Percentiles rank a stretch among this genome's conserved stretches.
Conservation (phyloP, 2,329 filamentous ascomycete genomes). For the Paramyrothecium roridum region DNA sequence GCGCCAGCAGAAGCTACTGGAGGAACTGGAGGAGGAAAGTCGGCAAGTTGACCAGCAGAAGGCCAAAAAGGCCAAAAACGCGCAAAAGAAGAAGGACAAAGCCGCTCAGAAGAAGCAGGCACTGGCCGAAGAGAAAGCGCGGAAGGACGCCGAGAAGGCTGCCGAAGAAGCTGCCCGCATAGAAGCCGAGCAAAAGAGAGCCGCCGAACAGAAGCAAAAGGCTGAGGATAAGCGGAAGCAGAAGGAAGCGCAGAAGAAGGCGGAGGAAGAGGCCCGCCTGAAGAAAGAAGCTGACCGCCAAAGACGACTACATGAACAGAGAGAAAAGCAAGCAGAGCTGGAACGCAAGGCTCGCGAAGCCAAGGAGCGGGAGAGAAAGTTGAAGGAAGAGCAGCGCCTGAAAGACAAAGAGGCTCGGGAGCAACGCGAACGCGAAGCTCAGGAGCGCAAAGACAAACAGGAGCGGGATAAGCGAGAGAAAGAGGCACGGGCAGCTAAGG, state of each 20-base stretch:
- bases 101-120: slow-evolving; percentile 84
- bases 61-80: slow-evolving; percentile 90
- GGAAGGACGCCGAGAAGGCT: slow-evolving; percentile 82
- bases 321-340: slow-evolving; percentile 78
- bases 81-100: slow-evolving; percentile 94
- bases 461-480: slow-evolving; percentile 61
- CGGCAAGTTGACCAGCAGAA: slow-evolving; percentile 74
- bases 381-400: slow-evolving; percentile 77
- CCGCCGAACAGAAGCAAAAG: slow-evolving; percentile 76
- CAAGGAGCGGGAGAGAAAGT: slow-evolving; percentile 73
- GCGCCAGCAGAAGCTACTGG: slow-evolving; percentile 83
- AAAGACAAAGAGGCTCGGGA: slow-evolving; percentile 77
- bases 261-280: slow-evolving; percentile 82
- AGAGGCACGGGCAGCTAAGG: slow-evolving; percentile 52
- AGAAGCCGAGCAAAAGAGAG: slow-evolving; percentile 72
- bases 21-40: slow-evolving; percentile 86
- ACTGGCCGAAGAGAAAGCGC: slow-evolving; percentile 86
- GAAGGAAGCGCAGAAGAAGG: slow-evolving; percentile 85
- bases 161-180: slow-evolving; percentile 78
- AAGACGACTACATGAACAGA: slow-evolving; percentile 76
- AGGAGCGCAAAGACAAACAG: slow-evolving; percentile 59
- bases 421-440: slow-evolving; percentile 66
- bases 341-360: slow-evolving; percentile 71
- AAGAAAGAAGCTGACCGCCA: slow-evolving; percentile 84
- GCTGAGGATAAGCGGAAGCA: slow-evolving; percentile 90